Evolutionary conservation across 1,139 yeast genomes (phyloP).

Genomic region (Saccharomyces hybrid): DNA sequence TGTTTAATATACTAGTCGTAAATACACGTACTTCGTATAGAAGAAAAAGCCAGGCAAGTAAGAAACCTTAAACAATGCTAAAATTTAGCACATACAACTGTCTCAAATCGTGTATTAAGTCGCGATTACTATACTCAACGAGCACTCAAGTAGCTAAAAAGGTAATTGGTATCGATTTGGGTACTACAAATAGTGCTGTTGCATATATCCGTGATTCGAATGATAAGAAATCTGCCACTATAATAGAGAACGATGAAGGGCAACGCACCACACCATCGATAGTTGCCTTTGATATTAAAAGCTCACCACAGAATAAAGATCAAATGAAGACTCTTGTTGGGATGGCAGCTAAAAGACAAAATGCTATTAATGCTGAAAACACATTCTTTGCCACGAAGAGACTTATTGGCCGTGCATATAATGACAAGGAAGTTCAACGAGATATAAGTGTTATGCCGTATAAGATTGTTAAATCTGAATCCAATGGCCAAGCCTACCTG

Average conservation of each 20-base stretch:
- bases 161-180: conserved; percentile 71
- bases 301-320: conserved; percentile 14
- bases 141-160: conserved; percentile 7
- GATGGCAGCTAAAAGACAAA: conserved; percentile 58
- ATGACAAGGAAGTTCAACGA: conserved; percentile 56
- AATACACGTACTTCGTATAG: neutral
- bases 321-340: conserved; percentile 46
- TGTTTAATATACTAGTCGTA: no score
- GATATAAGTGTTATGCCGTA: conserved; percentile 52
- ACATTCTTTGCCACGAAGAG: conserved; percentile 72
- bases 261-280: conserved; percentile 66
- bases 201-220: conserved; percentile 37
- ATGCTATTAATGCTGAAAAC: conserved; percentile 54
- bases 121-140: neutral
- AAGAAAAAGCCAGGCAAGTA: neutral
- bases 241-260: conserved; percentile 63
- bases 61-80: neutral
- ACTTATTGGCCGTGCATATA: conserved; percentile 58
- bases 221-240: conserved; percentile 43
- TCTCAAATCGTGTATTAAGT: neutral
- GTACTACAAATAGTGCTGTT: conserved; percentile 78
- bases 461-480: conserved; percentile 39
- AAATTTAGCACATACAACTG: neutral
- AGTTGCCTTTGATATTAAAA: conserved; percentile 43
- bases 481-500: conserved; percentile 61